Evolutionary conservation across 2,329 filamentous ascomycete genomes (phyloP), one percentile per base, ranked within the genome.

Genomic region (Ceratocystis eucalypticola): DNA sequence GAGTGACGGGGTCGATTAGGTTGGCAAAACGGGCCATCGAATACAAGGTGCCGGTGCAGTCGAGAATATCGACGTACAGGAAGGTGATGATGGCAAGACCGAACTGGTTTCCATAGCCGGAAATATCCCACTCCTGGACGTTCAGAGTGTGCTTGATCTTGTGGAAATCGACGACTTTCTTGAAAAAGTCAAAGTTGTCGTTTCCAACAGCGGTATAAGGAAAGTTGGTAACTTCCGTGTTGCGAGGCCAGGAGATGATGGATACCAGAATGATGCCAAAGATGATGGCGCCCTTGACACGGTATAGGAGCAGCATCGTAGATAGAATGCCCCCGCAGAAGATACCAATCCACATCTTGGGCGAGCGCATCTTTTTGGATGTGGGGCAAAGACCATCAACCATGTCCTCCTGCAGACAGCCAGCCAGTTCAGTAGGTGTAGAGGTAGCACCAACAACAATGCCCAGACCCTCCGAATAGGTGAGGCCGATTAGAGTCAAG

Each of bases 211-310:
- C 70, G 0, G 84, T 89, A 71, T 92, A 80, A 0, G 91, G 89
- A 76, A 96, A 95, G 75, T 88, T 91, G 5, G 90, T 93, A 66
- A 95, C 86, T 0, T 81, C 74, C 0, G 90, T 93, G 20, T 79
- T 77, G 28, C 91, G 84, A 0, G 91, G 91, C 91, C 91, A 96
- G 7, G 89, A 95, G 74, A 94, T 91, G 75, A 95, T 87, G 69
- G 87, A 91, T 66, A 95, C 90, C 30, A 95, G 82, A 30, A 92
- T 74, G 69, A 95, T 94, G 46, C 91, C 91, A 45, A 84, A 82
- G 71, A 95, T 91, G 71, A 96, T 88, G 66, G 91, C 91, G 67
- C 90, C 90, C 77, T 93, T 93, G 75, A 95, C 84, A 22, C 89
- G 86, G 75, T 91, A 95, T 79, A 92, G 83, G 86, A 93, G 88